phyloP scores from a whole-genome alignment of 192 early-diverging fungal species.

The Coemansia brasiliensis region DNA sequence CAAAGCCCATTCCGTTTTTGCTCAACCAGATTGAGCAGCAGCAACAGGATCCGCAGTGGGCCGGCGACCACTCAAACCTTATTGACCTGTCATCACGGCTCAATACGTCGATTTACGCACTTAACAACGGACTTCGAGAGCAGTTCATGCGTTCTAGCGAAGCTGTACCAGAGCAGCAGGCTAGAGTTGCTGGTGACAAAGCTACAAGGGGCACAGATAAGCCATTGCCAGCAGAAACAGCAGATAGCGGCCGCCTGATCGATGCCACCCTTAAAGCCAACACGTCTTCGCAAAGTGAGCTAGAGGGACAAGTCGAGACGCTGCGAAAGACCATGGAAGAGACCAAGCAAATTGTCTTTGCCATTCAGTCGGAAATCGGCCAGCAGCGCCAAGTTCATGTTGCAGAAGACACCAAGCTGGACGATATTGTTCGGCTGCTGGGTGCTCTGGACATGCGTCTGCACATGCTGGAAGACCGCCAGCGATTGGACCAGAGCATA shows the following conservation, averaged over 20 bases:
- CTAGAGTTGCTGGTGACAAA: too few species aligned
- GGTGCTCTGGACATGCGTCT: constrained; percentile 50
- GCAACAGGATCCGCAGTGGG: constrained; percentile 7
- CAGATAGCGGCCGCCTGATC: constrained; percentile 15
- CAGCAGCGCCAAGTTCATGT: constrained; percentile 24
- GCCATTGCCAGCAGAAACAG: constrained; percentile 10
- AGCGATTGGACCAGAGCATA: constrained; percentile 18
- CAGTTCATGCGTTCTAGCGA: constrained; percentile 15
- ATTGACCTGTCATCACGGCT: constrained; percentile 38
- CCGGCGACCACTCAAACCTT: constrained; percentile 13
- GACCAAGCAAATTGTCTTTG: constrained; percentile 36
- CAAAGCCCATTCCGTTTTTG: constrained; percentile 22
- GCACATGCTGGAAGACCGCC: constrained; percentile 45
- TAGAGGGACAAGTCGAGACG: constrained; percentile 34
- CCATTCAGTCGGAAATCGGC: constrained; percentile 34
- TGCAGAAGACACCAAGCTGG: constrained; percentile 32
- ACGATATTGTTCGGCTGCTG: constrained; percentile 36
- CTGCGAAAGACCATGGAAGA: constrained; percentile 51
- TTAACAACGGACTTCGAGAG: constrained; percentile 31
- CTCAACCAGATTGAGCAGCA: constrained; percentile 18
- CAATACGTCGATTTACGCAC: constrained; percentile 30
- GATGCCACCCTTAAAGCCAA: constrained; percentile 6
- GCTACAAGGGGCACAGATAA: not conserved
- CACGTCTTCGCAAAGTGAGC: constrained; percentile 11
- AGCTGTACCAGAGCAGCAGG: not conserved